phyloP scores from a whole-genome alignment of 768 basidiomycete genomes.

The Cystoderma amianthinum region DNA sequence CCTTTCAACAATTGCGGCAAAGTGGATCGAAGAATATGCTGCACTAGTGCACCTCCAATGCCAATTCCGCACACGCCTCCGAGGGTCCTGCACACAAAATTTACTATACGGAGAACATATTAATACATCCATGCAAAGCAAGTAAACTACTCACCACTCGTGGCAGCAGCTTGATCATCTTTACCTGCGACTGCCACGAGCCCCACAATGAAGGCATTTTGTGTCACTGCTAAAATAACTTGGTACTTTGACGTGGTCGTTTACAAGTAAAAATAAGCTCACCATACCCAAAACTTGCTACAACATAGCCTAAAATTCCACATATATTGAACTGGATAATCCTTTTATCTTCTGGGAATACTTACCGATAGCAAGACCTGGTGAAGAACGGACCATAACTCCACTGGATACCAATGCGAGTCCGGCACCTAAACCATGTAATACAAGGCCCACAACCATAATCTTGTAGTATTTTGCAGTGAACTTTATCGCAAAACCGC shows the following conservation, averaged over 20 bases:
- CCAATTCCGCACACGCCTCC: constrained; percentile 54
- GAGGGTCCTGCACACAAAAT: constrained; percentile 60
- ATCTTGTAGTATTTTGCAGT: constrained; percentile 51
- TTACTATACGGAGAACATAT: constrained; percentile 26
- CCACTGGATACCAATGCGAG: constrained; percentile 33
- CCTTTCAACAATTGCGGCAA: constrained; percentile 36
- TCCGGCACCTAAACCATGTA: constrained; percentile 29
- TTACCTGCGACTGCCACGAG: constrained; percentile 58
- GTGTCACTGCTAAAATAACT: constrained; percentile 32
- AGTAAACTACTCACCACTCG: constrained; percentile 37
- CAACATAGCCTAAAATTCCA: constrained; percentile 19
- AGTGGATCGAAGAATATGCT: constrained; percentile 37
- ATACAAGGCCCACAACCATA: constrained; percentile 34
- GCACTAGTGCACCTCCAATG: constrained; percentile 48
- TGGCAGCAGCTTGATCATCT: constrained; percentile 58
- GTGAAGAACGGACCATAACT: constrained; percentile 21
- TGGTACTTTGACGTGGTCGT: too few species aligned
- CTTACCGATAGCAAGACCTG: constrained; percentile 27
- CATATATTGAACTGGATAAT: background rate
- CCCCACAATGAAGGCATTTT: constrained; percentile 50
- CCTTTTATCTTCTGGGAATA: constrained; percentile 23
- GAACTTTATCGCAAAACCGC: constrained; percentile 49
- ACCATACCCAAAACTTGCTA: constrained; percentile 35
- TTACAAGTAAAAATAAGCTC: constrained; percentile 1
- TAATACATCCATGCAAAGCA: background rate